These are phyloP conservation scores for Phlebiopsis gigantea DNA, from an alignment of 768 basidiomycete species.

Conservation along the genomic window DNA sequence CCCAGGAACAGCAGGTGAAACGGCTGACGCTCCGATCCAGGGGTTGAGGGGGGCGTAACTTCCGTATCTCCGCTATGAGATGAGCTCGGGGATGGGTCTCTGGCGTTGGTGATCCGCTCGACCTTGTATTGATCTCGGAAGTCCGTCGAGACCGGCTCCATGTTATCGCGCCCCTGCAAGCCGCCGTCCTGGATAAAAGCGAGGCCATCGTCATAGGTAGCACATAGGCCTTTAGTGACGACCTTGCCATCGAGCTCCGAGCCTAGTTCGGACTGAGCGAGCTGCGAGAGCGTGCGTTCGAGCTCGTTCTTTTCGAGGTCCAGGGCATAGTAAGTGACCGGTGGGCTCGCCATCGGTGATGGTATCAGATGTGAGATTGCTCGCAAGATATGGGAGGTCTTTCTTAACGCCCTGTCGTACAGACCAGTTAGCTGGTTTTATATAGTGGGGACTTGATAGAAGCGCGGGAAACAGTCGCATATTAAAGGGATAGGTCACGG, in stretches of 20 bases:
- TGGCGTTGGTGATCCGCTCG: constrained; percentile 4
- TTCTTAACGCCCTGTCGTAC: constrained; percentile 64
- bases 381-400: constrained; percentile 79
- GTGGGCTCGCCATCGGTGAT: constrained; percentile 30
- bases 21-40: constrained; percentile 41
- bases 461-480: neutral
- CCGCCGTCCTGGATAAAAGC: constrained; percentile 70
- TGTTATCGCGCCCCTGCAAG: constrained; percentile 29
- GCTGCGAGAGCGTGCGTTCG: constrained; percentile 66
- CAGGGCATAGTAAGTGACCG: constrained; percentile 85
- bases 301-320: constrained; percentile 89
- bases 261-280: constrained; percentile 62
- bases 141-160: constrained; percentile 10
- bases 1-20: constrained; percentile 90
- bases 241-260: constrained; percentile 63
- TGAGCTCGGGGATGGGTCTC: constrained; percentile 35
- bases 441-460: neutral
- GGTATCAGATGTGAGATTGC: constrained; percentile 58
- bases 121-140: constrained; percentile 15
- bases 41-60: constrained; percentile 39
- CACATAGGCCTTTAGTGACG: constrained; percentile 78
- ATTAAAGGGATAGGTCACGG: neutral
- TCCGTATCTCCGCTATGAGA: constrained; percentile 11
- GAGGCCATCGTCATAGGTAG: constrained; percentile 87
- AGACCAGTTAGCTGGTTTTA: neutral